Base-by-base conservation (phyloP, 176 grass and related monocot genomes). In the Phoenix roebelenii region DNA sequence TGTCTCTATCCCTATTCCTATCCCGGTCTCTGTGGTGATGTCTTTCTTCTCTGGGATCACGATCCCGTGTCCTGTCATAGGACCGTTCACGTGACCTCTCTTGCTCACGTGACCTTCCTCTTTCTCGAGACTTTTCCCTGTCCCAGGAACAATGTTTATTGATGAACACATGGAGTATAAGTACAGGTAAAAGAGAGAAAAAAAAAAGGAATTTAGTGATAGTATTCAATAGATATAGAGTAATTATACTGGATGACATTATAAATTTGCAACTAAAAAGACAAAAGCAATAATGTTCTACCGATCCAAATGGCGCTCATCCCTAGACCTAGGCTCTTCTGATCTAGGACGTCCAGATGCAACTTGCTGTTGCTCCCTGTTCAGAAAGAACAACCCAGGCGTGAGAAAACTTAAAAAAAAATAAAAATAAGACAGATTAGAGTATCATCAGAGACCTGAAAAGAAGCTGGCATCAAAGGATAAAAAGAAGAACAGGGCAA, bases 51-150 rank as follows among this genome's bases (percentile, higher is more conserved):
- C 80, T 81, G 22, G 72, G 54, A 66, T 85, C 83, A 69, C 64
- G 77, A 52, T 95, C 89, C 49, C 81, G 77, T 55, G 61, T 62
- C 17, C 82, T 79, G 22, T 86, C 85, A 84, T 86, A 71, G 4
- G 82, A 83, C 20, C 67, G 73, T 24, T 86, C 82, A 59, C 67
- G 73, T 54, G 76, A 61, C 72, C 16, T 89, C 23, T 85, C 90
- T 18, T 26, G 57, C 16, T 79, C 79, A 17, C 75, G 65, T 0
- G 78, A 69, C 63, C 61, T 73, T 68, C 63, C 64, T 51, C 51
- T 79, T 69, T 95, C 89, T 67, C 74, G 79, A 35, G 82, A 86
- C 44, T 95, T 89, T 49, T 89, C 90, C 52, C 22, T 66, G 49
- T 89, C 85, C 80, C 82, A 79, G 39, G 7, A 74, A 19, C 7